phyloP scores from a whole-genome alignment of 495 filamentous ascomycete genomes.

The Jackrogersella minutella region DNA sequence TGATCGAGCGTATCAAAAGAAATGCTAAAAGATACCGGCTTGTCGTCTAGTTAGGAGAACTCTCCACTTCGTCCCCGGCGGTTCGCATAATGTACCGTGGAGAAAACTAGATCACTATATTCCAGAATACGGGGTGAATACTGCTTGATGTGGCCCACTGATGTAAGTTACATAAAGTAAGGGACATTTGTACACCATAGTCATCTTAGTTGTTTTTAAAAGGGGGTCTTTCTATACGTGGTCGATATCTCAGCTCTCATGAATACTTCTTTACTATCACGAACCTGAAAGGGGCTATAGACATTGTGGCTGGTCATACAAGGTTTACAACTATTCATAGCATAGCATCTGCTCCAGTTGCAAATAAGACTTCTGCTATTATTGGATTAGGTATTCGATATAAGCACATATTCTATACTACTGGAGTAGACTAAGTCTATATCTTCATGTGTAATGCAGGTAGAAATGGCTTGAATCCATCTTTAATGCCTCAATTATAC shows the following conservation, averaged over 20 bases:
- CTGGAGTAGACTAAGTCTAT: not conserved
- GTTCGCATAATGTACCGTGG: conserved; percentile 2
- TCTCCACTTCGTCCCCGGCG: conserved; percentile 2
- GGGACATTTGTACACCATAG: conserved; percentile 4
- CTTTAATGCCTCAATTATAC: conserved; percentile 32
- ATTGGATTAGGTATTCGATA: not conserved
- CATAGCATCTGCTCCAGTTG: too few species aligned
- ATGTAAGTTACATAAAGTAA: not conserved
- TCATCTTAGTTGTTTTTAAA: not conserved
- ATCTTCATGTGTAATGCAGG: conserved; percentile 4
- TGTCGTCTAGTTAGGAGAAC: not conserved
- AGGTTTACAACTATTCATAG: not conserved
- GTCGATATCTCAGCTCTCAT: not conserved
- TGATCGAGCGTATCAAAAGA: not conserved
- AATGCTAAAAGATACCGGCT: not conserved
- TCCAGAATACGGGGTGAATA: not conserved
- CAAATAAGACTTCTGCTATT: not conserved
- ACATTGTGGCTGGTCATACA: not conserved
- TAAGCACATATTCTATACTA: conserved; percentile 1
- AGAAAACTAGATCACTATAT: not conserved
- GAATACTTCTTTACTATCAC: not conserved
- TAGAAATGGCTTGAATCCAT: conserved; percentile 1
- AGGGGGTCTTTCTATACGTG: not conserved
- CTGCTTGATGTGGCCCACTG: not conserved
- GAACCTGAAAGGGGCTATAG: not conserved